Conservation (phyloP, 192 early-diverging fungal genomes). For the Backusella mclennaniae region DNA sequence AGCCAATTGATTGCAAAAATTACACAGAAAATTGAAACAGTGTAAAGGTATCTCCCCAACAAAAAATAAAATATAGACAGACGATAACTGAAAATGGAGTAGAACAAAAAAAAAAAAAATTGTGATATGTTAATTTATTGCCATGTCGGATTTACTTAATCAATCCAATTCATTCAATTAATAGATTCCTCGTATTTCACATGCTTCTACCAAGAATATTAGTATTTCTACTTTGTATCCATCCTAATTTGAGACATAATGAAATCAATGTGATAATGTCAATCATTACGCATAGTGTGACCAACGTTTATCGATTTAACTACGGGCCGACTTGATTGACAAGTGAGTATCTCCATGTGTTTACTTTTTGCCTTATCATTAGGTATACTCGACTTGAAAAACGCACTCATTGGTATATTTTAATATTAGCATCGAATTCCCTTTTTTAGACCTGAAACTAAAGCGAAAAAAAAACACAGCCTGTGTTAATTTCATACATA, state of each 20-base stretch:
- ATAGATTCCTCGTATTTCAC: not conserved
- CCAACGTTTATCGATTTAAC: not conserved
- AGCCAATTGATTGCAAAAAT: not conserved
- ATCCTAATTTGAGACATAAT: not conserved
- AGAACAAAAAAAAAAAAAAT: not conserved
- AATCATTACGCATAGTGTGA: not conserved
- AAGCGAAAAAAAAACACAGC: too few relatives aligned
- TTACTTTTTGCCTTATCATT: not conserved
- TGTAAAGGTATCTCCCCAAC: not conserved
- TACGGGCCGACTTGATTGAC: not conserved
- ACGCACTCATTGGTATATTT: too few relatives aligned
- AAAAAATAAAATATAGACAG: not conserved
- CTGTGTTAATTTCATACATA: not conserved
- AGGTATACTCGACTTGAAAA: not conserved
- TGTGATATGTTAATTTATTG: not conserved
- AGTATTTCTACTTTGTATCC: not conserved
- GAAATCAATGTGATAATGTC: conserved; percentile 3
- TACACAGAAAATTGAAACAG: conserved; percentile 3
- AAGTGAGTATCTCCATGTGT: not conserved
- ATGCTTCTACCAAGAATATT: not conserved
- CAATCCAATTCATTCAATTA: not conserved
- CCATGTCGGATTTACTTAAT: not conserved
- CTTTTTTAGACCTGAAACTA: not conserved
- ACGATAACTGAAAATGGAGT: not conserved
- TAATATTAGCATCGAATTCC: not conserved